Base-by-base conservation (phyloP, 179 eudicot species). In the Beta lomatogona region DNA sequence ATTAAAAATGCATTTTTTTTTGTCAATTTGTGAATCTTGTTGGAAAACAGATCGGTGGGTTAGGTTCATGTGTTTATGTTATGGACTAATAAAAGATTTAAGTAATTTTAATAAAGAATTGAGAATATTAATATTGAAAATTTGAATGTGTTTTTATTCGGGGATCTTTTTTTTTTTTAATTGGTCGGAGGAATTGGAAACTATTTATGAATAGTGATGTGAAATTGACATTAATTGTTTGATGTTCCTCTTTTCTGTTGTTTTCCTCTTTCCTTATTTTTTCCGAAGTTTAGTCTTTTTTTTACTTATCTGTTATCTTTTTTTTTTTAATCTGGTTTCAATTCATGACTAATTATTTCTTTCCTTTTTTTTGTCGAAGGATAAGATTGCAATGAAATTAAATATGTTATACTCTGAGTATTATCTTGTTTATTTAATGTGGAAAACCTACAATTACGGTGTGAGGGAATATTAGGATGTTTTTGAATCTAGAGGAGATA, bases 151-250 rank as follows among this genome's bases (percentile, higher is more conserved):
- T 48, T 48, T 48, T 48, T 11, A 55, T 11, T 72, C 21, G 16
- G n/a, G 19, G 22, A 21, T 48, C 4, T 50, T 25, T 28, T 64
- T 6, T 21, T 6, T 53, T 68, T 79, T 31, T 79, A 36, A 18
- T 50, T 48, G 41, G 71, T 45, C 65, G 69, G 76, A 45, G 9
- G 13, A 70, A 70, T 44, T 70, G 81, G 76, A 77, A 65, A 60
- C 44, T 69, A 69, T 21, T 69, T 69, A 52, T 41, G 7, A 44
- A 9, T 70, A 79, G 67, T 71, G 76, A 70, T 79, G 81, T 78
- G 80, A 78, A 67, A 78, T 79, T 4, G 76, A 41, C 76, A 57
- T 70, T 58, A 70, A 57, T 69, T 55, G 55, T 16, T 70, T 79
- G 65, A 45, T 44, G 5, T 9, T 57, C 28, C 28, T 36, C 0